Evolutionary conservation across 2,329 filamentous ascomycete genomes (phyloP).

Genomic region (Aspergillus calidoustus): DNA sequence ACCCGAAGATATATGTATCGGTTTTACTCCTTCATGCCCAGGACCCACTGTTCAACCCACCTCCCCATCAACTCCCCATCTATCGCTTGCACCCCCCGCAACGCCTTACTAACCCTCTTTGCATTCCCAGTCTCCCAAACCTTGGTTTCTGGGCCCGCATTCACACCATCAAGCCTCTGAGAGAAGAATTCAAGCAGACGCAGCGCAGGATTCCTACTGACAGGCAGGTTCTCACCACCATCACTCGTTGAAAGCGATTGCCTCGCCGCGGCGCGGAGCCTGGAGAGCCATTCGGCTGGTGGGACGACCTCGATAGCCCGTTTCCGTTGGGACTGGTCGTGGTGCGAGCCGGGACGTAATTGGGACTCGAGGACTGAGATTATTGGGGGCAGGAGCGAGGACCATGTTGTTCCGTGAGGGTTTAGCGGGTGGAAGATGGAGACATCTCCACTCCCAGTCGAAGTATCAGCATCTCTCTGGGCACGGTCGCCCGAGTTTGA

Average conservation of each 20-base stretch:
- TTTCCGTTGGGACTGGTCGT: background rate
- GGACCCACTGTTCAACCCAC: slow-evolving; percentile 2
- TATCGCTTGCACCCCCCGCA: background rate
- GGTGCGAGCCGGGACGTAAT: no score
- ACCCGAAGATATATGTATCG: background rate
- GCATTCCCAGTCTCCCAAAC: slow-evolving; percentile 1
- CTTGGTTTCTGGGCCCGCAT: background rate
- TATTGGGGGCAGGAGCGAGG: background rate
- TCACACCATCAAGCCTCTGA: background rate
- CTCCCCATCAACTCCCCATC: slow-evolving; percentile 5
- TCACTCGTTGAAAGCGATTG: background rate
- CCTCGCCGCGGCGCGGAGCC: background rate
- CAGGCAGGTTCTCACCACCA: background rate
- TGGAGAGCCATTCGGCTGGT: background rate
- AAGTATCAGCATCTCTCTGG: no score
- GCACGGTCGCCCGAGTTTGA: no score
- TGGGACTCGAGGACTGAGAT: background rate
- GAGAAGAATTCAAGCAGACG: slow-evolving; percentile 6
- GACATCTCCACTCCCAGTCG: background rate
- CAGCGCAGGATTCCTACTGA: background rate
- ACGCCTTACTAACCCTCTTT: background rate
- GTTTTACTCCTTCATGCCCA: no score
- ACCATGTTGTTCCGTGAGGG: background rate
- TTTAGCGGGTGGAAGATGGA: slow-evolving; percentile 4
- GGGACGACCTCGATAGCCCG: background rate